phyloP scores from a whole-genome alignment of 345 rosid genomes.

The Lumnitzera littorea region DNA sequence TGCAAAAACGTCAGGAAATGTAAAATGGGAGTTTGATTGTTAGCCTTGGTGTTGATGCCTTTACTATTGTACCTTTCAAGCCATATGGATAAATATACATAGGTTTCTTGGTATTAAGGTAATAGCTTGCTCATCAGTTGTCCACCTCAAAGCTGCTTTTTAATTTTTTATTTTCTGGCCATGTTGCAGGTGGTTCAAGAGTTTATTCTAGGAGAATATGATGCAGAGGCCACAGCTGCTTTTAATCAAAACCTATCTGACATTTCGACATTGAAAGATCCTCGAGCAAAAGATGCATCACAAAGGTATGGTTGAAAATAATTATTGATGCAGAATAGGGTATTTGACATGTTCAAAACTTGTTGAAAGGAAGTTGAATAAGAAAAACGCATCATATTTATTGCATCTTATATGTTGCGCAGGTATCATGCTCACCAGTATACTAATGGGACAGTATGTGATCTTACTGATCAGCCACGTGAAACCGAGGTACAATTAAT shows the following conservation, averaged over 20 bases:
- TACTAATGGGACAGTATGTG: conserved; percentile 83
- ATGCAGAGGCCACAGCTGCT: conserved; percentile 69
- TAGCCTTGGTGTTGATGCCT: too few species aligned
- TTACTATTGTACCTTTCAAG: too few species aligned
- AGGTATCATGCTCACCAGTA: conserved; percentile 90
- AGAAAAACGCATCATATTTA: not conserved
- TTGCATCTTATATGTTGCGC: conserved; percentile 2
- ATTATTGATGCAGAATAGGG: not conserved
- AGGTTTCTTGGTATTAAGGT: not conserved
- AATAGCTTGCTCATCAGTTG: not conserved
- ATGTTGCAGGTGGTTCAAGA: conserved; percentile 66
- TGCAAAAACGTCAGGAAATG: too few species aligned
- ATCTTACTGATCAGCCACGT: conserved; percentile 80
- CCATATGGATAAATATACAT: too few species aligned
- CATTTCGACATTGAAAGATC: conserved; percentile 65
- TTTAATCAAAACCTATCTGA: conserved; percentile 71
- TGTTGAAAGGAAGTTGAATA: not conserved
- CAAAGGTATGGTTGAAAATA: conserved; percentile 43
- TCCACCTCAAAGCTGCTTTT: not conserved
- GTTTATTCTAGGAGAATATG: conserved; percentile 69
- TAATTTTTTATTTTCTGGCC: not conserved
- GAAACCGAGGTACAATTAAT: conserved; percentile 65
- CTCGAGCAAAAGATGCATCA: conserved; percentile 73
- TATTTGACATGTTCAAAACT: not conserved
- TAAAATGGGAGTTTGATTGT: too few species aligned